phyloP scores from a whole-genome alignment of 306 rosid species.

The cucumber (Cucumis sativus) region DNA sequence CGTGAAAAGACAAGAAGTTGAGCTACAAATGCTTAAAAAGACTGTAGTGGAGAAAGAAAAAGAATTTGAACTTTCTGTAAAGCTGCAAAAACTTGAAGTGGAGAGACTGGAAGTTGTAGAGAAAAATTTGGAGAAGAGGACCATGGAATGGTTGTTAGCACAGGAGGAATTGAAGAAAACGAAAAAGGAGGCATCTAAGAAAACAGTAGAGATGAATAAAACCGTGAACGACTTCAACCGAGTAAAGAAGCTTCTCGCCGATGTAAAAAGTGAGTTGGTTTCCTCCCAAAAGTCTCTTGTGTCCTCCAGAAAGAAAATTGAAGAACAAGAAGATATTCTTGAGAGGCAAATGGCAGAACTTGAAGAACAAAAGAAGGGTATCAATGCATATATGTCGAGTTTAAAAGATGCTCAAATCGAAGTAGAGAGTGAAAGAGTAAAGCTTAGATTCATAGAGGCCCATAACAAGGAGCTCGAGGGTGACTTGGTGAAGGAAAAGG shows the following conservation, averaged over 20 bases:
- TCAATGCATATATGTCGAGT: conserved; percentile 49
- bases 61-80: conserved; percentile 28
- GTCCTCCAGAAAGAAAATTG: conserved; percentile 54
- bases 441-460: conserved; percentile 48
- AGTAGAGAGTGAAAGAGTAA: conserved; percentile 61
- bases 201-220: conserved; percentile 34
- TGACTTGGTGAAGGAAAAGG: conserved; percentile 44
- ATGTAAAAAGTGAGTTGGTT: conserved; percentile 67
- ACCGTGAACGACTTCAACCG: conserved; percentile 47
- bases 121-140: conserved; percentile 59
- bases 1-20: conserved; percentile 54
- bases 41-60: conserved; percentile 46
- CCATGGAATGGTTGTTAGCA: conserved; percentile 61
- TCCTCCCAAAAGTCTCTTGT: conserved; percentile 73
- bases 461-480: conserved; percentile 52
- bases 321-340: conserved; percentile 58
- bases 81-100: conserved; percentile 36
- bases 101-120: conserved; percentile 51
- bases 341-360: conserved; percentile 52
- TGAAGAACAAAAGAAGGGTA: conserved; percentile 42
- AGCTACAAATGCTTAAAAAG: conserved; percentile 38
- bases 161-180: conserved; percentile 64
- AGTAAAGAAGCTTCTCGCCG: conserved; percentile 60
- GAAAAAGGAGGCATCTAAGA: conserved; percentile 41
- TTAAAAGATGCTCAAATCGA: conserved; percentile 59